Base-by-base conservation (phyloP, 2,329 filamentous ascomycete genomes). In the Colletotrichum sp. region DNA sequence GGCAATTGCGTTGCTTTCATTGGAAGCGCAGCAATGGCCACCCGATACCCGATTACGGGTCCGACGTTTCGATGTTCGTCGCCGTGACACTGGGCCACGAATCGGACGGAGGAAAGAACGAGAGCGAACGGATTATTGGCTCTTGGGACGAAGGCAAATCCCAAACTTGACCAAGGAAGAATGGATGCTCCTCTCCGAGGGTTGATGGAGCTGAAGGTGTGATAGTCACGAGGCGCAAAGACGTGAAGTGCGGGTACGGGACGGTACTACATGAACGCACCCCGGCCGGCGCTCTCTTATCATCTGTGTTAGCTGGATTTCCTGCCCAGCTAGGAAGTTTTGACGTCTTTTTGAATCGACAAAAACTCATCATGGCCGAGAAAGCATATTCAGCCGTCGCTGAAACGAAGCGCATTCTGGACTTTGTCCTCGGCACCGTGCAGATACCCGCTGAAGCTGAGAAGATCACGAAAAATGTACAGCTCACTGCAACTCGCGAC, bases 401-500 rank as follows among this genome's bases (percentile, higher is more conserved):
- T 4, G 82, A 83, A 73, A 79, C 78, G 16, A 48, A 30, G n/a
- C 69, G 71, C 4, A 80, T 83, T 36, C 71, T 82, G 18, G 78
- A 81, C 24, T 72, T 81, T 21, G 79, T 85, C 18, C 81, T 85
- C 32, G 67, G 78, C 9, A 64, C 75, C 12, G 80, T 83, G 0
- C 78, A 86, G 1, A 83, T 85, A 5, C 68, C 77, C 2, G 80
- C 77, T 57, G 79, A 83, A 16, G 76, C 77, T 24, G 78, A 74
- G 12, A 77, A 82, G 8, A 78, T 75, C 32, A 32, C 72, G 4
- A 78, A 79, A 43, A 61, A 34, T 21, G 80, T 86, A n/a, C 74
- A 79, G 2, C 85, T 87, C 67, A 82, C 81, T 0, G 82, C 83
- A 15, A 75, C 79, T 5, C 82, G 81, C 18, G 83, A 87, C 76